Base-by-base conservation (phyloP, 441 rosid species). In the Mallotus repandus region DNA sequence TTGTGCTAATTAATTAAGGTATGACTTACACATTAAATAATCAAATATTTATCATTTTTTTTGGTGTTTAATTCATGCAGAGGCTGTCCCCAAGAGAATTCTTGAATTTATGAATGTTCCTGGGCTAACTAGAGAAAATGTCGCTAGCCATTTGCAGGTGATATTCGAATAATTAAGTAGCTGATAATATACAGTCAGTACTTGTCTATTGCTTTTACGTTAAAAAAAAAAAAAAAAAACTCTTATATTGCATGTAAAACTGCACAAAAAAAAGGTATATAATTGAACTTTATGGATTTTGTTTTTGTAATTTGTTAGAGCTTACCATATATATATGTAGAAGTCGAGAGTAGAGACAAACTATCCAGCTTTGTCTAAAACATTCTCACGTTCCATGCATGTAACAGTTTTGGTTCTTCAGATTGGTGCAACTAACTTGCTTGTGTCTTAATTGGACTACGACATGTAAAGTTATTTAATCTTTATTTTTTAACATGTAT, bases 81-180 rank as follows among this genome's bases (percentile, higher is more conserved):
- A 82, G 85, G 97, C 97, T 73, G 96, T 88, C 22, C 99, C 98
- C 0, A 92, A 90, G 74, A 91, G 72, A 75, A 92, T 94, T 76
- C 89, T 91, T 43, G 92, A 86, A 78, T 85, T 75, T 69, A 92
- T 94, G 99, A 83, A 80, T 41, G 84, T 89, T 25, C 82, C 89
- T 0, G 87, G 89, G 74, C 80, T 94, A 53, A 86, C 96, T 15
- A 87, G 97, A 80, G 97, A 94, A 77, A 87, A 92, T 75, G 83
- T 94, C 0, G 99, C 98, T 12, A 94, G 99, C 75, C 99, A 94
- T 75, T 81, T 94, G 76, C 98, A 94, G 97, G 98, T 94, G 5
- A 38, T 38, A 3, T 38, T 77, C 73, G 77, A 43, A 64, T 64
- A 43, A 0, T 38, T 38, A 3, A 38, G 41, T 38, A 69, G 13